Conservation (phyloP, 352 stramenopile genomes). For the Blastocystis hominis region DNA sequence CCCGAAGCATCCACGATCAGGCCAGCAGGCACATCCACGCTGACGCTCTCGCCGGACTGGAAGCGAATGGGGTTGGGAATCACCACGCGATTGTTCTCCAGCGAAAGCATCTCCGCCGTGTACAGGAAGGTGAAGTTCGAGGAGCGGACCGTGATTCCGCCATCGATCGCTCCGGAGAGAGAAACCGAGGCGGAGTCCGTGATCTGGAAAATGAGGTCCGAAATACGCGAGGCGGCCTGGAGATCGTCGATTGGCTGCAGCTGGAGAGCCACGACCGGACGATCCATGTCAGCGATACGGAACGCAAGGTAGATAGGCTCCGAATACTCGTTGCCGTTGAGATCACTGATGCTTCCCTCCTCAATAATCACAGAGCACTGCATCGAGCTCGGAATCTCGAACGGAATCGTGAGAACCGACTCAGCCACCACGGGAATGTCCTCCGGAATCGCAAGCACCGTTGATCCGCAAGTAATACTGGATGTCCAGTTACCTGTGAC, state of each 20-base stretch:
- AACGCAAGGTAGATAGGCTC: neutral
- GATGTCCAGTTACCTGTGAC: neutral
- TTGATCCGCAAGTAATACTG: neutral
- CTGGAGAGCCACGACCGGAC: neutral
- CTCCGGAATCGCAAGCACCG: neutral
- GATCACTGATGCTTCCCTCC: neutral
- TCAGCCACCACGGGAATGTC: neutral
- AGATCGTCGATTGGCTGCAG: neutral
- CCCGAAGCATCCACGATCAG: neutral
- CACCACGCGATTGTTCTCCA: neutral
- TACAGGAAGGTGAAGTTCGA: neutral
- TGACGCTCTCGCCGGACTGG: neutral
- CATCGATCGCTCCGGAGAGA: neutral
- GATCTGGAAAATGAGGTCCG: neutral
- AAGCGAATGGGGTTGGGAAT: neutral
- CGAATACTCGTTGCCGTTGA: neutral
- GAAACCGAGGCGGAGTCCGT: neutral
- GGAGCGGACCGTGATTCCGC: neutral
- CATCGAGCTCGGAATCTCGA: neutral
- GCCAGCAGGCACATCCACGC: slow-evolving; percentile 12
- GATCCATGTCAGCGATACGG: neutral
- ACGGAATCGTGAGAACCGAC: neutral
- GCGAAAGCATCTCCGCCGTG: neutral
- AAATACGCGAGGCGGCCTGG: neutral
- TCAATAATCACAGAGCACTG: neutral